A percentile compares a stretch with the other conserved stretches of the same genome.
Conservation (phyloP, 192 early-diverging fungal species). For the Linnemannia hyalina region DNA sequence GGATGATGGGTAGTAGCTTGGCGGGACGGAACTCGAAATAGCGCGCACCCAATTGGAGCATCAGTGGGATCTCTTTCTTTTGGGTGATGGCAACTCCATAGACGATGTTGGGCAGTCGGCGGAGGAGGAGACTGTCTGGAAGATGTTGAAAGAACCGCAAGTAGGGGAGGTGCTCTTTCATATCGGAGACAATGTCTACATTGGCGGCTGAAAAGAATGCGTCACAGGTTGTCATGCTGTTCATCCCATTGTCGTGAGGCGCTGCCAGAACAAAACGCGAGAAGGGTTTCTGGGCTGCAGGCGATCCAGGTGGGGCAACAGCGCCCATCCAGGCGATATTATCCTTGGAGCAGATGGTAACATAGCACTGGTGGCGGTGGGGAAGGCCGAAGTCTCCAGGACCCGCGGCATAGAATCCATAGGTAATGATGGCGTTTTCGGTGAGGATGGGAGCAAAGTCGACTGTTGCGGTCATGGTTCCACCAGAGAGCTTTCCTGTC, state of each 20-base stretch:
- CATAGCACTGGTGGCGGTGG: slow-evolving; percentile 34
- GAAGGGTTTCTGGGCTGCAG: slow-evolving; percentile 18
- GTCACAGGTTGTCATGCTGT: slow-evolving; percentile 28
- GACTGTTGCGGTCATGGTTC: slow-evolving; percentile 29
- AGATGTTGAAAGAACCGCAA: slow-evolving; percentile 23
- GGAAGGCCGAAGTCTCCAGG: slow-evolving; percentile 17
- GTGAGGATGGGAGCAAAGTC: slow-evolving; percentile 34
- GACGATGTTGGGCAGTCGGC: slow-evolving; percentile 29
- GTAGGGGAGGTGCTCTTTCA: slow-evolving; percentile 14
- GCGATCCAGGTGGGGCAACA: slow-evolving; percentile 23
- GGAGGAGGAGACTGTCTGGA: slow-evolving; percentile 9
- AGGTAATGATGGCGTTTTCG: slow-evolving; percentile 31
- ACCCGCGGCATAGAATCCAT: slow-evolving; percentile 34
- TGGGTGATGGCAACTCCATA: slow-evolving; percentile 36
- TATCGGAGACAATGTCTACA: not conserved
- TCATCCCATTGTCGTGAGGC: slow-evolving; percentile 44
- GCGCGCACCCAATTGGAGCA: slow-evolving; percentile 32
- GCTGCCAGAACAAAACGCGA: slow-evolving; percentile 35
- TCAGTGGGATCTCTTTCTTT: slow-evolving; percentile 38
- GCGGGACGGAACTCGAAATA: slow-evolving; percentile 43
- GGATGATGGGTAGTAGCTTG: slow-evolving; percentile 27
- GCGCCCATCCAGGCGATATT: slow-evolving; percentile 31
- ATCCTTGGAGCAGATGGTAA: slow-evolving; percentile 18
- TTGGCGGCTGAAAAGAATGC: slow-evolving; percentile 23
- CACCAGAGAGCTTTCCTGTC: slow-evolving; percentile 16